phyloP scores from a whole-genome alignment of 2,329 filamentous ascomycete genomes.

The Microsporum audouinii region DNA sequence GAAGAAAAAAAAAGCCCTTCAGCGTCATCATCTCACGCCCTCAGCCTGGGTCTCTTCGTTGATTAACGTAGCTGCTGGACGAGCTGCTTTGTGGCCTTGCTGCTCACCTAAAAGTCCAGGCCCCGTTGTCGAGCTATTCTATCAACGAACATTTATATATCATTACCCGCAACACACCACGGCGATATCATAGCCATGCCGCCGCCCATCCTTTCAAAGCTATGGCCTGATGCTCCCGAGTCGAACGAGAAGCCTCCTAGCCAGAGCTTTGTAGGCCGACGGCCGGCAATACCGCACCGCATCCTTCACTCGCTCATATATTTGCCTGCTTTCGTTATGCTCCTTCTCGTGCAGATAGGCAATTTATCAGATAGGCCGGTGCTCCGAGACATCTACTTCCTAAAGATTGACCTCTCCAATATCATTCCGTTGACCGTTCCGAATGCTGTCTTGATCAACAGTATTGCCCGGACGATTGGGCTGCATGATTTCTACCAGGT shows the following conservation, averaged over 20 bases:
- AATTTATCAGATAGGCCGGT: conserved; percentile 54
- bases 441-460: conserved; percentile 68
- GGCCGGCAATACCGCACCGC: conserved; percentile 4
- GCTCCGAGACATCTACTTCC: conserved; percentile 65
- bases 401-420: conserved; percentile 69
- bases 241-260: background rate
- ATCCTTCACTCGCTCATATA: conserved; percentile 55
- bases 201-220: background rate
- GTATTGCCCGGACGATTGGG: conserved; percentile 72
- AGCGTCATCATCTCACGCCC: background rate
- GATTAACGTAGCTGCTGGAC: too few species aligned
- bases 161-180: background rate
- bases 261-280: background rate
- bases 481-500: conserved; percentile 92
- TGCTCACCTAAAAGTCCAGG: background rate
- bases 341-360: conserved; percentile 70
- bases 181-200: background rate
- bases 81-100: background rate
- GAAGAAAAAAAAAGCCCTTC: background rate
- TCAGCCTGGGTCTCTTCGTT: background rate
- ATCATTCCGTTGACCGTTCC: conserved; percentile 64
- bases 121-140: background rate
- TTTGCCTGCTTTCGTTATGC: conserved; percentile 62
- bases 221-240: background rate
- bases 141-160: background rate